Conservation (phyloP, 2,329 filamentous ascomycete species). For the Ceratocystis huliohia region DNA sequence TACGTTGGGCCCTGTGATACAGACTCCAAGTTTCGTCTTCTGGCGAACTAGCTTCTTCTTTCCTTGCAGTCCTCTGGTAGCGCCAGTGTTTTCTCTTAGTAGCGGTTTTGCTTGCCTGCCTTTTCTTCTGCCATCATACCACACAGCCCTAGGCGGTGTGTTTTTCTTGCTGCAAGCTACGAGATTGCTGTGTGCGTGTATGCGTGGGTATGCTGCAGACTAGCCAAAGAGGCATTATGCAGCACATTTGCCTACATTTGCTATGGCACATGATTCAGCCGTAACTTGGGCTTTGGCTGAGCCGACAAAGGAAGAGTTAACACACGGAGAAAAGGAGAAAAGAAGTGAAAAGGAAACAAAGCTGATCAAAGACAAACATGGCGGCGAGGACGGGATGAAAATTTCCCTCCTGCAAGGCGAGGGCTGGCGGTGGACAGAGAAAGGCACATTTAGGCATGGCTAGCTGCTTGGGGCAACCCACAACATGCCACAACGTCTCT, state of each 20-base stretch:
- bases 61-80: neutral
- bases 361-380: conserved; percentile 7
- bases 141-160: neutral
- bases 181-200: too few relatives aligned
- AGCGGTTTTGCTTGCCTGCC: neutral
- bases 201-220: neutral
- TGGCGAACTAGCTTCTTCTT: neutral
- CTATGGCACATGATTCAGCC: neutral
- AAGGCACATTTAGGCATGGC: neutral
- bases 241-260: neutral
- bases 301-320: neutral
- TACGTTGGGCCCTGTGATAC: neutral
- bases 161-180: neutral
- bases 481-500: neutral
- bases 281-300: neutral
- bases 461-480: neutral
- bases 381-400: conserved; percentile 7
- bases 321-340: conserved; percentile 1
- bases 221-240: neutral
- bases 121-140: neutral
- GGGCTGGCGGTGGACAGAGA: neutral
- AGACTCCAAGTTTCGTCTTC: neutral
- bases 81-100: neutral
- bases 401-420: neutral
- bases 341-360: neutral